Evolutionary conservation across 495 filamentous ascomycete species (phyloP).

Genomic region (Talaromyces wortmannii): DNA sequence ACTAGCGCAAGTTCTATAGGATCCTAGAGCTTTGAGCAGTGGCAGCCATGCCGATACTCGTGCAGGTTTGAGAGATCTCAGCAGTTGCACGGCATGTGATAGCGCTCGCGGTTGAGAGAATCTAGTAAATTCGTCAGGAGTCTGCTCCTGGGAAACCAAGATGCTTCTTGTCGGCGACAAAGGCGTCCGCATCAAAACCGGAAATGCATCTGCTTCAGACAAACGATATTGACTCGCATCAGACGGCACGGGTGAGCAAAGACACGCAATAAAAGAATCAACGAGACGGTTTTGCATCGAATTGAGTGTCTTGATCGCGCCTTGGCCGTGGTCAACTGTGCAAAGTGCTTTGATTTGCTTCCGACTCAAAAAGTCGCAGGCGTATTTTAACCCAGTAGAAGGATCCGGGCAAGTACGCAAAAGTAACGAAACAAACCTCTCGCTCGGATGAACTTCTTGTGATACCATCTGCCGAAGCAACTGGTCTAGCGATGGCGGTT

Average conservation of each 20-base stretch:
- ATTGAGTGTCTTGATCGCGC: slow-evolving; percentile 15
- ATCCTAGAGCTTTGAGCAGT: slow-evolving; percentile 21
- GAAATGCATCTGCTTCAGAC: slow-evolving; percentile 22
- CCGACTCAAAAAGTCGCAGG: slow-evolving; percentile 28
- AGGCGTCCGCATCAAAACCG: slow-evolving; percentile 13
- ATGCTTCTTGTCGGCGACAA: slow-evolving; percentile 7
- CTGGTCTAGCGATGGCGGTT: slow-evolving; percentile 46
- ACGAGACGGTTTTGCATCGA: slow-evolving; percentile 34
- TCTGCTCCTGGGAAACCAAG: slow-evolving; percentile 14
- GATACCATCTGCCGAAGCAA: slow-evolving; percentile 48
- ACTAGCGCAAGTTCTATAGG: slow-evolving; percentile 11
- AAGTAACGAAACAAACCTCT: slow-evolving; percentile 38
- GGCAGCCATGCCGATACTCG: slow-evolving; percentile 34
- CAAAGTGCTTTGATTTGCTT: slow-evolving; percentile 25
- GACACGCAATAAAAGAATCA: slow-evolving; percentile 40
- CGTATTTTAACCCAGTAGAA: slow-evolving; percentile 29
- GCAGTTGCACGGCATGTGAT: slow-evolving; percentile 35
- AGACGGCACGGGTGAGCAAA: slow-evolving; percentile 25
- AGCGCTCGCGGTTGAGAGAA: slow-evolving; percentile 22
- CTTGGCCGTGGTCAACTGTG: slow-evolving; percentile 16
- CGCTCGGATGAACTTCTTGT: slow-evolving; percentile 34
- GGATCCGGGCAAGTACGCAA: slow-evolving; percentile 35
- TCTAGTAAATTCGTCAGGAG: background rate
- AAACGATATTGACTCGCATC: slow-evolving; percentile 13
- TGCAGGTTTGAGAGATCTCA: slow-evolving; percentile 20